Percentiles rank a stretch among this genome's conserved stretches.
Evolutionary conservation across 805 yeast genomes (phyloP).

Genomic region (Saturnispora silvae): DNA sequence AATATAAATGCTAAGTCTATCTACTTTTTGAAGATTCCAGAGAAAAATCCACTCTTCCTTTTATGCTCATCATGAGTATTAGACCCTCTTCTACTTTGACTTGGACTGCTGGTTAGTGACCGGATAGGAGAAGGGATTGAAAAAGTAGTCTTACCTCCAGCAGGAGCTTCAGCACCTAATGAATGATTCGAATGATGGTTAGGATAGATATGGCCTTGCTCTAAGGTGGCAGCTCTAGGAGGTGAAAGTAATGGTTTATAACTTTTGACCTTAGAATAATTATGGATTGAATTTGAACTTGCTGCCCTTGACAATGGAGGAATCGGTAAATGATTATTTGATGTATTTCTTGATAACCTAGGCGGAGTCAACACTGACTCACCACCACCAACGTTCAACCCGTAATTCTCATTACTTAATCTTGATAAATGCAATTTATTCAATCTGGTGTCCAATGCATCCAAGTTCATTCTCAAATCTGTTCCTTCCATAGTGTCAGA

Average conservation of each 20-base stretch:
- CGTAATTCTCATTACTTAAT: not conserved
- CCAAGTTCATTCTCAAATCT: slow-evolving; percentile 19
- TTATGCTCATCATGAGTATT: not conserved
- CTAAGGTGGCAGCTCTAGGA: slow-evolving; percentile 5
- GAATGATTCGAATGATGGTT: too few relatives aligned
- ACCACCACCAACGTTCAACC: too few relatives aligned
- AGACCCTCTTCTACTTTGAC: not conserved
- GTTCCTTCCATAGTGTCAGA: slow-evolving; percentile 23
- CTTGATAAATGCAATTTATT: slow-evolving; percentile 14
- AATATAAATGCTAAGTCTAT: too few relatives aligned
- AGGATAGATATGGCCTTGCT: too few relatives aligned
- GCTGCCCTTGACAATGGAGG: slow-evolving; percentile 10
- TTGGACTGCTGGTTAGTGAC: not conserved
- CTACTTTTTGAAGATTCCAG: too few relatives aligned
- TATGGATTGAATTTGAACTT: slow-evolving; percentile 6
- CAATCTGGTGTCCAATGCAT: slow-evolving; percentile 24
- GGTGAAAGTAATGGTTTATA: slow-evolving; percentile 6
- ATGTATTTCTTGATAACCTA: slow-evolving; percentile 5
- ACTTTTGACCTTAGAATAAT: not conserved
- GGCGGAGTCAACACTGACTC: not conserved
- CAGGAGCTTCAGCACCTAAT: too few relatives aligned
- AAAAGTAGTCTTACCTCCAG: too few relatives aligned
- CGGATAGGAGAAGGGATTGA: not conserved
- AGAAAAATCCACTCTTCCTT: slow-evolving; percentile 8
- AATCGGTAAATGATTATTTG: slow-evolving; percentile 1